Evolutionary conservation across 2,329 filamentous ascomycete species (phyloP).

Genomic region (Boeremia lycopersici): DNA sequence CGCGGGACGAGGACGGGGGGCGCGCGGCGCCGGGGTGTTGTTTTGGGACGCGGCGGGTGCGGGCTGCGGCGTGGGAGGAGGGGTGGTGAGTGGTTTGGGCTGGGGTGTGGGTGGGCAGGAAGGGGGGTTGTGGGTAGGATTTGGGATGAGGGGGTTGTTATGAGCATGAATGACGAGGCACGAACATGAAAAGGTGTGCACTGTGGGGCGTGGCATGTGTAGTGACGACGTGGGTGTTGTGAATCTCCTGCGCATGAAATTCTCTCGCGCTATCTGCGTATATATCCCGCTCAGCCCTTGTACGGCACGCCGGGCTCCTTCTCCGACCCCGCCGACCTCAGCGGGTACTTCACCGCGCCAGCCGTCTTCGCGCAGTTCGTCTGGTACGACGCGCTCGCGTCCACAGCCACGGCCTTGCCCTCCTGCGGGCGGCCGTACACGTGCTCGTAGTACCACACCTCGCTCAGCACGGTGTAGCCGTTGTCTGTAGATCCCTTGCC

Average conservation of each 20-base stretch:
- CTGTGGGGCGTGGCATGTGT: too few species aligned
- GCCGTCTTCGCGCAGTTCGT: slow-evolving; percentile 62
- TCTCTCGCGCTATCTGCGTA: too few species aligned
- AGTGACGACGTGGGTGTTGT: too few species aligned
- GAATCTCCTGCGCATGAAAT: too few species aligned
- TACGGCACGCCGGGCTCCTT: slow-evolving; percentile 36
- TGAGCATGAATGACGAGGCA: too few species aligned
- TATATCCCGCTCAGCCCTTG: too few species aligned
- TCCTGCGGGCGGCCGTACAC: slow-evolving; percentile 63
- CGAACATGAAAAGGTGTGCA: too few species aligned
- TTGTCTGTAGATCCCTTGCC: slow-evolving; percentile 62
- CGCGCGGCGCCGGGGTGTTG: slow-evolving; percentile 40
- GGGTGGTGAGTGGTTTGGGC: background rate
- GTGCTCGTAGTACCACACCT: slow-evolving; percentile 72
- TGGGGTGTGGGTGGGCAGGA: background rate
- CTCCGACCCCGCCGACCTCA: slow-evolving; percentile 54
- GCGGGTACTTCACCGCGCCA: slow-evolving; percentile 62
- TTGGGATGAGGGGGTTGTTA: too few species aligned
- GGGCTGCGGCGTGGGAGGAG: slow-evolving; percentile 28
- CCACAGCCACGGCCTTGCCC: slow-evolving; percentile 54
- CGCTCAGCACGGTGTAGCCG: slow-evolving; percentile 63
- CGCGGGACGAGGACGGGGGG: slow-evolving; percentile 15
- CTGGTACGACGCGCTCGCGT: slow-evolving; percentile 54
- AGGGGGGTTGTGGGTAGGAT: too few species aligned
- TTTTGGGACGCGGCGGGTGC: slow-evolving; percentile 36